These are phyloP conservation scores for Ganoderma multipileum DNA, from an alignment of 1,284 basidiomycete genomes.

Conservation along the genomic window DNA sequence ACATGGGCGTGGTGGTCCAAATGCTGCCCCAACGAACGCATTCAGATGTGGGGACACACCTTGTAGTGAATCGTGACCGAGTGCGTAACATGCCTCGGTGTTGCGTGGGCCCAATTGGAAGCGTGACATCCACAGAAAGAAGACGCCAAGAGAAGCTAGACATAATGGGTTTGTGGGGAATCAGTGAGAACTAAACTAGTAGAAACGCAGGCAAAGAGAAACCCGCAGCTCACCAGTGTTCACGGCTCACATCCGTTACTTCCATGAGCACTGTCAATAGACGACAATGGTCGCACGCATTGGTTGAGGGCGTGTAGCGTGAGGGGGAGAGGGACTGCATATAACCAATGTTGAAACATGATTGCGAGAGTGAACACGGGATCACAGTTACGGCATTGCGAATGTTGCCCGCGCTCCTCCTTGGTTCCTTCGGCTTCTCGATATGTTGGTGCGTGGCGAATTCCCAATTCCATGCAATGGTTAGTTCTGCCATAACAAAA, in stretches of 20 bases:
- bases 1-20: conserved; percentile 3
- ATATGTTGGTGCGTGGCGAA: background rate
- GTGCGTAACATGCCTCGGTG: background rate
- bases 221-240: background rate
- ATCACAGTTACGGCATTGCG: background rate
- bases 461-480: background rate
- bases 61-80: background rate
- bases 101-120: background rate
- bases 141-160: background rate
- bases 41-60: conserved; percentile 4
- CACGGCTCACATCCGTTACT: background rate
- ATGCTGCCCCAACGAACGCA: conserved; percentile 11
- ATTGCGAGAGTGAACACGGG: background rate
- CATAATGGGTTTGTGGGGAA: background rate
- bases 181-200: background rate
- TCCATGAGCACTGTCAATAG: background rate
- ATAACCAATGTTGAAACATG: too few species aligned
- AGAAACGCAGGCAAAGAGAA: background rate
- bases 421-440: background rate
- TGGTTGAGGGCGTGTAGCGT: background rate
- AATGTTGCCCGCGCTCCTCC: background rate
- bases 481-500: background rate
- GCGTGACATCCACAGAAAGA: background rate
- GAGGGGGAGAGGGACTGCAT: background rate
- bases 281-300: background rate